Base-by-base conservation (phyloP, 768 basidiomycete species). In the Hericium alpestre region DNA sequence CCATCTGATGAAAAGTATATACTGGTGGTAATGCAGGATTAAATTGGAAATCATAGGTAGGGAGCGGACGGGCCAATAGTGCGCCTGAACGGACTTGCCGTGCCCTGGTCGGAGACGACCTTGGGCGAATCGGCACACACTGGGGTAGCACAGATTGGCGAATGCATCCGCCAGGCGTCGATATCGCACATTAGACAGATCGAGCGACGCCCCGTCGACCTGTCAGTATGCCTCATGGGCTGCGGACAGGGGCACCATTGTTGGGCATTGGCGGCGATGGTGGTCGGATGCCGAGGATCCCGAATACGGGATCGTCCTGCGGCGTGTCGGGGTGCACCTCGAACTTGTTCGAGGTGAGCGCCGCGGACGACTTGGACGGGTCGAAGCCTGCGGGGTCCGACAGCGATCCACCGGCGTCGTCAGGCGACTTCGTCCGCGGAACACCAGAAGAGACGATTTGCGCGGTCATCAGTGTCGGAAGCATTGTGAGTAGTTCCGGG, bases 281-380 rank as follows among this genome's bases (percentile, higher is more conserved):
- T 5, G 55, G 52, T 18, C 51, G 32, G 18, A 38, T 37, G 3
- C 52, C 55, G 4, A 63, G 40, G 9, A 61, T 57, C 56, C 66
- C 61, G 59, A 70, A 72, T 23, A 72, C 69, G 2, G 74, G 74
- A 63, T 94, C 90, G 58, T 88, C 81, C 37, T 70, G 73, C 49
- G 79, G 74, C 2, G 92, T 94, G 39, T 89, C 90, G 0, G 93
- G 93, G 66, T 96, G 93, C 6, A 95, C 74, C 67, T 92, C 90
- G 15, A 93, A 75, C 70, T 81, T 88, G 60, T 91, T 91, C 67
- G 88, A 83, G 84, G 84, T 90, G 7, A 93, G 75, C 1, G 87
- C 89, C 10, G 89, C 84, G 32, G 89, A 86, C 10, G 89, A 86
- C 66, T 78, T 79, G 37, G 90, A 90, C 15, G 91, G 89, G 68